A percentile compares a stretch with the other conserved stretches of the same genome.
Evolutionary conservation across 2,329 filamentous ascomycete species (phyloP).

Genomic region (Xylariales sp.): DNA sequence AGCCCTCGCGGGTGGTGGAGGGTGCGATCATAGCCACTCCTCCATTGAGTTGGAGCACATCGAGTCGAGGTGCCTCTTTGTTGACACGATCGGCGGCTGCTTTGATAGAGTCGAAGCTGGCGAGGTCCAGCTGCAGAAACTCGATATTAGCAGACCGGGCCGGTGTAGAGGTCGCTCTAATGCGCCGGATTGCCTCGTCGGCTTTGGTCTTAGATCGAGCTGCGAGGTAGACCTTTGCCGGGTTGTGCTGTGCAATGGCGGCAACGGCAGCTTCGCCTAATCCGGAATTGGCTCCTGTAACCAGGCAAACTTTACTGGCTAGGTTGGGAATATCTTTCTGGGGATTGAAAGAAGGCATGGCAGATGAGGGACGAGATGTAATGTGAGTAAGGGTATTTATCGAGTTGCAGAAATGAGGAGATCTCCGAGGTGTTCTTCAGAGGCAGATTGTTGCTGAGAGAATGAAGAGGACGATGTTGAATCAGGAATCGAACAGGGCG

Average conservation of each 20-base stretch:
- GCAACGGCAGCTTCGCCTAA: conserved; percentile 19
- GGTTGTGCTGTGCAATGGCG: conserved; percentile 29
- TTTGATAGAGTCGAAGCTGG: conserved; percentile 26
- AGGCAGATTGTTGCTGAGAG: no score
- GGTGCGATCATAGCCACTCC: conserved; percentile 29
- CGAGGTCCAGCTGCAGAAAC: conserved; percentile 31
- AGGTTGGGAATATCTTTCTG: conserved; percentile 2
- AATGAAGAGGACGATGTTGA: no score
- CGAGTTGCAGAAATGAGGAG: no score
- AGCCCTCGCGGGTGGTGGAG: conserved; percentile 18
- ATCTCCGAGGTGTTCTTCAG: no score
- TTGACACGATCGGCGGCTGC: conserved; percentile 22
- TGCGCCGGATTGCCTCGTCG: conserved; percentile 19
- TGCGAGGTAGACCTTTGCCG: conserved; percentile 8
- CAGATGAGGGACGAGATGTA: no score
- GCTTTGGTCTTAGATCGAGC: conserved; percentile 26
- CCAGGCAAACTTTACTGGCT: background rate
- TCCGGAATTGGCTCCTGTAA: conserved; percentile 1
- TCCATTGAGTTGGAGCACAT: conserved; percentile 35
- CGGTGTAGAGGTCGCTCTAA: background rate
- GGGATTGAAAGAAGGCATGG: no score
- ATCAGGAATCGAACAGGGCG: no score
- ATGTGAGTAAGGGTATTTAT: no score
- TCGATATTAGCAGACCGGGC: conserved; percentile 12
- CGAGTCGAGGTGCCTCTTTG: conserved; percentile 22